Percentiles rank a stretch among this genome's conserved stretches.
These are phyloP conservation scores for Globisporangium spinosum DNA, from an alignment of 352 stramenopile genomes.

Conservation along the genomic window DNA sequence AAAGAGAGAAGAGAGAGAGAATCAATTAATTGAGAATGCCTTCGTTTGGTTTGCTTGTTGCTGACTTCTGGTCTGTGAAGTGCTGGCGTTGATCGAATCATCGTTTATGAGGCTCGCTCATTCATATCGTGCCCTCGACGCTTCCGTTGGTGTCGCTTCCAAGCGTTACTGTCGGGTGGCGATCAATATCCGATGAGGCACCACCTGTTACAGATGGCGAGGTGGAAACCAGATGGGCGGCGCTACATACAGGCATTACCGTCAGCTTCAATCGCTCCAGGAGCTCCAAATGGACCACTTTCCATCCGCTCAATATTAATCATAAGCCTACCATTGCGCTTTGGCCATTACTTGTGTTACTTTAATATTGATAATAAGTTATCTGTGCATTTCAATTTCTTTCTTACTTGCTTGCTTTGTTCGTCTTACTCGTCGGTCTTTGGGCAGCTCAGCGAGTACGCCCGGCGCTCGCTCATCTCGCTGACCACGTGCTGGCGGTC, in stretches of 20 bases:
- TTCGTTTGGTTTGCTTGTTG: not conserved
- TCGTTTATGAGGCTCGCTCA: not conserved
- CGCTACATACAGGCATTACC: not conserved
- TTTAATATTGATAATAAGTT: slow-evolving; percentile 5
- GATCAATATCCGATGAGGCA: not conserved
- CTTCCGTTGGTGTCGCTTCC: not conserved
- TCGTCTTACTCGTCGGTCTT: slow-evolving; percentile 4
- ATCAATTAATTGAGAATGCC: not conserved
- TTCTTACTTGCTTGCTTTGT: not conserved
- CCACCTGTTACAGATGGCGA: slow-evolving; percentile 5
- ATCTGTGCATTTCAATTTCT: not conserved
- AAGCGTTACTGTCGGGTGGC: not conserved
- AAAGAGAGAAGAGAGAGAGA: not conserved
- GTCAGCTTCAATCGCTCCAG: not conserved
- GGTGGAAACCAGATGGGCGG: not conserved
- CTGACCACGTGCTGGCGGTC: slow-evolving; percentile 27
- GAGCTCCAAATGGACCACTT: not conserved
- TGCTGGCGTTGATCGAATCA: not conserved
- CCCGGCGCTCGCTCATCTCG: slow-evolving; percentile 39
- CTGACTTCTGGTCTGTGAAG: not conserved
- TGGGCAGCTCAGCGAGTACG: slow-evolving; percentile 21
- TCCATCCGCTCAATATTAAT: not conserved
- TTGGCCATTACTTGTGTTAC: not conserved
- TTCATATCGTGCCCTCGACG: not conserved
- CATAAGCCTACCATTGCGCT: not conserved